Conservation (phyloP, 331 rosid species). For the Prunus yedoensis region DNA sequence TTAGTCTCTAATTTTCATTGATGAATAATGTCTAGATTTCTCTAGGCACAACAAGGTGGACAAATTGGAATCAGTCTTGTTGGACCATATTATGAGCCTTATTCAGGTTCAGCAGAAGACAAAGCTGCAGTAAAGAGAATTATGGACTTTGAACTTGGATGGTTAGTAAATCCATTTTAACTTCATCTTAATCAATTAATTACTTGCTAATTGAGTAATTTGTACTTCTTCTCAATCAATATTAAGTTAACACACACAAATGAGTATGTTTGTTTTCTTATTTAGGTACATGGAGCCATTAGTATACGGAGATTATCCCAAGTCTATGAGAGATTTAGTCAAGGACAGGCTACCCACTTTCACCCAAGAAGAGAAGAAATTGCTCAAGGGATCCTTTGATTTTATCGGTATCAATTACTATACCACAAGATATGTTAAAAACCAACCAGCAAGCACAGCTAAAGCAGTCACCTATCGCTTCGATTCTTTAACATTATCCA, state of each 20-base stretch:
- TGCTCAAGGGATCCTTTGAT: constrained; percentile 33
- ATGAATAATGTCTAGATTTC: neutral
- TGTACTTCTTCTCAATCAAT: neutral
- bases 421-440: constrained; percentile 20
- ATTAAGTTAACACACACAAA: no score
- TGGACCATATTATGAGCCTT: constrained; percentile 28
- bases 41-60: constrained; percentile 32
- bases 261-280: neutral
- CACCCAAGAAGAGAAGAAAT: constrained; percentile 17
- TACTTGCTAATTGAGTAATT: neutral
- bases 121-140: constrained; percentile 36
- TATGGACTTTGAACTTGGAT: constrained; percentile 38
- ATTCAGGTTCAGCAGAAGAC: constrained; percentile 27
- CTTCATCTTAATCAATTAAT: neutral
- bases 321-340: constrained; percentile 31
- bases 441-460: neutral
- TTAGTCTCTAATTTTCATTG: neutral
- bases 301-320: constrained; percentile 36
- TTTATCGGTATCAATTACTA: constrained; percentile 42
- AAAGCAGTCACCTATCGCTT: neutral
- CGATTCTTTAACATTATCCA: constrained; percentile 5
- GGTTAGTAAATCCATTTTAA: constrained; percentile 22
- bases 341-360: constrained; percentile 39
- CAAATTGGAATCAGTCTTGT: constrained; percentile 33
- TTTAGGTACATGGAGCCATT: constrained; percentile 43